Evolutionary conservation across 306 rosid genomes (phyloP), one percentile per base, ranked within the genome.

Genomic region (Fagus crenata): DNA sequence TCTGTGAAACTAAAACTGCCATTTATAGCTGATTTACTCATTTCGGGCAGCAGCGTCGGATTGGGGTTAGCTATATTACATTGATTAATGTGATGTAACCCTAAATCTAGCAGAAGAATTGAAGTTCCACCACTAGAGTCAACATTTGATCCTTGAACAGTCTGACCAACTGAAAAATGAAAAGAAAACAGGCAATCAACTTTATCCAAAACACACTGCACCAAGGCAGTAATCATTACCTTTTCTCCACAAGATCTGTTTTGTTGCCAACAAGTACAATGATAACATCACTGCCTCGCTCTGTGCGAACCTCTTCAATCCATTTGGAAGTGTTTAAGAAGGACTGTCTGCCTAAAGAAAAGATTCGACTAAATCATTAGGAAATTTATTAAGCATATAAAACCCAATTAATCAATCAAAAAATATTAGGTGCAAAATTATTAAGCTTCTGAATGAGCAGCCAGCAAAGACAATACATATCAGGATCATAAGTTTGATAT

Each of bases 241-340:
- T 93, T 84, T 93, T 93, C 69, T 93, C 98, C 77, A 93, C 96
- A 79, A 93, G 96, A 75, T 93, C 95, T 32, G 98, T 93, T 86
- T 93, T 93, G 87, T 93, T 93, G 63, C 96, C 93, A 77, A 90
- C 97, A 77, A 93, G 90, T 76, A 90, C 94, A 78, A 93, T 85
- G 77, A 93, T 93, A 41, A 93, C 98, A 85, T 93, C 98, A 6
- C 88, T 86, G 59, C 96, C 98, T 79, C 94, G 78, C 86, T 93
- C 98, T 69, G 94, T 89, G 37, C 94, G 91, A 78, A 93, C 98
- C 87, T 93, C 94, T 86, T 93, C 98, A 70, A 93, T 91, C 96
- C 98, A 93, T 85, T 86, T 93, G 67, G 84, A 55, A 76, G 94
- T 93, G 75, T 90, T 93, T 78, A 93, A 82, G 83, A 93, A 93